A percentile compares a stretch with the other conserved stretches of the same genome.
Conservation (phyloP, 148 eudicot species). For the Drosera capensis region DNA sequence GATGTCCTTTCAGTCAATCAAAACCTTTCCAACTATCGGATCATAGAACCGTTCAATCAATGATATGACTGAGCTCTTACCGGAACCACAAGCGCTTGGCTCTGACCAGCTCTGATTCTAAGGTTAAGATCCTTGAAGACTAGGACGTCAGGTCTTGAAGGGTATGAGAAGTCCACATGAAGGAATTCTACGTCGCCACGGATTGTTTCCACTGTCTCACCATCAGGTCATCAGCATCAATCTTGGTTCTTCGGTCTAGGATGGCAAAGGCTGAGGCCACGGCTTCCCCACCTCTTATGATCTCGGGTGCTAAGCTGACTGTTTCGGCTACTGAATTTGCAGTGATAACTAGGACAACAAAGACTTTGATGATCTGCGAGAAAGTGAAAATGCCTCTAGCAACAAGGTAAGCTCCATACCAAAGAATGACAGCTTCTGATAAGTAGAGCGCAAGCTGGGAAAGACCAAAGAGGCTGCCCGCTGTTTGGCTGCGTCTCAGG, state of each 20-base stretch:
- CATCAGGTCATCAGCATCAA: conserved; percentile 84
- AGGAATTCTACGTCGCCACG: conserved; percentile 92
- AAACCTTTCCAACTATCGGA: conserved; percentile 67
- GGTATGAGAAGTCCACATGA: conserved; percentile 85
- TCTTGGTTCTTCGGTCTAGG: conserved; percentile 60
- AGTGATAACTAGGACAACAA: conserved; percentile 82
- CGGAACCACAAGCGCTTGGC: conserved; percentile 98
- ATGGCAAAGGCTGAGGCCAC: conserved; percentile 81
- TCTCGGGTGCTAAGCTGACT: conserved; percentile 95
- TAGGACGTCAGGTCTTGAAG: conserved; percentile 70
- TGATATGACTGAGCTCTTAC: conserved; percentile 85
- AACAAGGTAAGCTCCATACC: conserved; percentile 96
- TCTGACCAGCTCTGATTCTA: conserved; percentile 85
- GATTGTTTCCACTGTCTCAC: conserved; percentile 54
- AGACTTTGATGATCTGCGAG: conserved; percentile 90
- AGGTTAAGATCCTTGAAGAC: conserved; percentile 81
- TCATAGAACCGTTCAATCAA: conserved; percentile 86
- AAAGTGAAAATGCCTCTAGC: conserved; percentile 71
- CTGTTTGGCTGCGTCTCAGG: conserved; percentile 53
- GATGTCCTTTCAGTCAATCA: conserved; percentile 93
- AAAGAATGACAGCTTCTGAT: conserved; percentile 86
- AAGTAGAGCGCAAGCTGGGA: conserved; percentile 90
- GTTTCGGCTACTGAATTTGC: conserved; percentile 98
- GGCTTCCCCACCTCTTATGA: conserved; percentile 88
- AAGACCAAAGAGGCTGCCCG: conserved; percentile 83